Conservation (phyloP, 2,329 filamentous ascomycete species). For the Chaetomium globosum region DNA sequence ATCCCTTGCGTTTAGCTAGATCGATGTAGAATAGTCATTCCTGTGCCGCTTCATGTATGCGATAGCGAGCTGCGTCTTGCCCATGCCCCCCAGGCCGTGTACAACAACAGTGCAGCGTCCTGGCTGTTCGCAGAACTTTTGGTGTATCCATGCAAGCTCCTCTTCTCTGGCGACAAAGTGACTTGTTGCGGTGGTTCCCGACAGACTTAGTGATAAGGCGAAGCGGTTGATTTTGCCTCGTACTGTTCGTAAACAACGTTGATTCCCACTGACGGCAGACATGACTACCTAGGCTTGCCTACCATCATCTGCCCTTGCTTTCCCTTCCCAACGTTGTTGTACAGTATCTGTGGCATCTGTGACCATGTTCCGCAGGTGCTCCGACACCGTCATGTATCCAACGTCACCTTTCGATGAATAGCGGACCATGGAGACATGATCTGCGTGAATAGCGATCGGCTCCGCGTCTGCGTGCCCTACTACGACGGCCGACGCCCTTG, state of each 20-base stretch:
- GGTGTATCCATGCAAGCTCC: conserved; percentile 18
- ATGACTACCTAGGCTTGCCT: conserved; percentile 9
- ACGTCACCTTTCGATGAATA: conserved; percentile 37
- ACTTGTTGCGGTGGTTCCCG: background rate
- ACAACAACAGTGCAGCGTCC: conserved; percentile 16
- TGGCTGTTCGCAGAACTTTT: conserved; percentile 12
- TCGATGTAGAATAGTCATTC: background rate
- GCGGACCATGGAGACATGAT: conserved; percentile 43
- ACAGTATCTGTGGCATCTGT: background rate
- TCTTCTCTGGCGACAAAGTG: conserved; percentile 21
- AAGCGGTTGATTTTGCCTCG: conserved; percentile 5
- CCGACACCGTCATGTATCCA: conserved; percentile 28
- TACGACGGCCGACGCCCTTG: conserved; percentile 43
- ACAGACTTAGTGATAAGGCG: conserved; percentile 6
- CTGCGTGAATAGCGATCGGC: conserved; percentile 40
- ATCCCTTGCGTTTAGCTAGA: conserved; percentile 6
- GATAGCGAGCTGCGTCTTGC: conserved; percentile 18
- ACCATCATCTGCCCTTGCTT: conserved; percentile 13
- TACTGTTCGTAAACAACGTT: background rate
- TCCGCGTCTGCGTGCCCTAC: conserved; percentile 41
- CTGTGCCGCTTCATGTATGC: conserved; percentile 16
- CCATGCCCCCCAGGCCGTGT: conserved; percentile 20
- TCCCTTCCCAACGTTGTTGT: conserved; percentile 4
- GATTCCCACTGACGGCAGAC: background rate
- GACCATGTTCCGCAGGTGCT: conserved; percentile 20